Base-by-base conservation (phyloP, 2,329 filamentous ascomycete species). In the Fonsecaea pugnacius region DNA sequence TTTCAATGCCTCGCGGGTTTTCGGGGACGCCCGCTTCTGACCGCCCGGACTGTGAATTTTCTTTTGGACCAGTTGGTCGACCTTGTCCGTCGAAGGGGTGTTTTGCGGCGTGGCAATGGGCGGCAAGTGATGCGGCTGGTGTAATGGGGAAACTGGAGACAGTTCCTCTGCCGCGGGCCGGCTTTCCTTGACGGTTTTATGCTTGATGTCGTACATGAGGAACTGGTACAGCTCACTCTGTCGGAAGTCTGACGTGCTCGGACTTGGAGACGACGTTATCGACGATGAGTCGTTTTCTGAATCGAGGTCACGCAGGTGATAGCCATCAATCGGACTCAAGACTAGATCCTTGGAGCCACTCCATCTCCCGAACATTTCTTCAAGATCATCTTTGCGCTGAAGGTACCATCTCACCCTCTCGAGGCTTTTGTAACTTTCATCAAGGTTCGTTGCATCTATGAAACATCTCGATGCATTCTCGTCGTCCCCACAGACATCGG, bases 331-430 rank as follows among this genome's bases (percentile, higher is more conserved):
- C n/a, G 6, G 18, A 18, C 18, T 48, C 21, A 24, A 18, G 43
- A 24, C 7, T 12, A 21, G 43, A 24, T 5, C 18, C 3, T 48
- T 21, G 12, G 51, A 7, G 18, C 18, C 36, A 36, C 32, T n/a
- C 59, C 52, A 55, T 14, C 33, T 40, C 8, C 56, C 36, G 16
- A 16, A 30, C n/a, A 58, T 7, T 32, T 43, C 40, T 18, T 50
- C 60, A 9, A 32, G 18, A 16, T 63, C 46, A 7, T 33, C 43
- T 24, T 43, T 54, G 14, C 27, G 6, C 14, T 32, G 4, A 7
- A 66, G 55, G 33, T 59, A 32, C 54, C 50, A 62, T n/a, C 30
- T 48, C 32, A 64, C 65, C n/a, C 58, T 57, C 52, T 59, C 12
- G 16, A 59, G 38, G 43, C 21, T 18, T 24, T 40, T 24, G 50